Percentiles rank a stretch among this genome's conserved stretches.
Evolutionary conservation across 2,329 filamentous ascomycete species (phyloP).

Genomic region (Sclerotinia borealis): DNA sequence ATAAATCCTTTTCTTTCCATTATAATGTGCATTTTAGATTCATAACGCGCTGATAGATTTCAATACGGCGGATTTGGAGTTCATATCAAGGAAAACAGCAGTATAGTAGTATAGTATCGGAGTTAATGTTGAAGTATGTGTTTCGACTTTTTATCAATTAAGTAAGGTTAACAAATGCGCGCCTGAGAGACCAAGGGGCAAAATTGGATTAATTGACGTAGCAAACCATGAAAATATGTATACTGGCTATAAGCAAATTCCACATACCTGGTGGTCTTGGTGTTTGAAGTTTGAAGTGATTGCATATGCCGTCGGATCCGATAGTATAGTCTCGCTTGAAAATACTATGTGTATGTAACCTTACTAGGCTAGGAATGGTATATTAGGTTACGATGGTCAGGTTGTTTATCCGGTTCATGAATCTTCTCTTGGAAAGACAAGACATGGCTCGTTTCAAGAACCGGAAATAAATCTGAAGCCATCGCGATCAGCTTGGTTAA

Average conservation of each 20-base stretch:
- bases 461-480: neutral
- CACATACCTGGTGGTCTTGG: conserved; percentile 2
- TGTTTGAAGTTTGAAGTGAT: neutral
- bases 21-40: too few relatives aligned
- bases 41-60: too few relatives aligned
- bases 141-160: neutral
- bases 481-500: conserved; percentile 3
- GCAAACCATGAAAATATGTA: neutral
- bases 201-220: neutral
- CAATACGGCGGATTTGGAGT: neutral
- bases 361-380: too few relatives aligned
- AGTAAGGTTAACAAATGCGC: neutral
- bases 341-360: neutral
- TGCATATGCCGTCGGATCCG: neutral
- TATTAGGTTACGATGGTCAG: neutral
- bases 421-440: neutral
- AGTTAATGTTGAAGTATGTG: conserved; percentile 6
- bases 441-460: neutral
- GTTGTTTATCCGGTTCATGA: neutral
- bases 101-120: neutral
- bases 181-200: conserved; percentile 1
- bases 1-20: too few relatives aligned
- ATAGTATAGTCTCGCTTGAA: conserved; percentile 4
- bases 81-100: neutral
- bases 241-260: conserved; percentile 1